A percentile compares a stretch with the other conserved stretches of the same genome.
phyloP scores from a whole-genome alignment of 1,284 basidiomycete genomes.

The Boletus semigastroideus region DNA sequence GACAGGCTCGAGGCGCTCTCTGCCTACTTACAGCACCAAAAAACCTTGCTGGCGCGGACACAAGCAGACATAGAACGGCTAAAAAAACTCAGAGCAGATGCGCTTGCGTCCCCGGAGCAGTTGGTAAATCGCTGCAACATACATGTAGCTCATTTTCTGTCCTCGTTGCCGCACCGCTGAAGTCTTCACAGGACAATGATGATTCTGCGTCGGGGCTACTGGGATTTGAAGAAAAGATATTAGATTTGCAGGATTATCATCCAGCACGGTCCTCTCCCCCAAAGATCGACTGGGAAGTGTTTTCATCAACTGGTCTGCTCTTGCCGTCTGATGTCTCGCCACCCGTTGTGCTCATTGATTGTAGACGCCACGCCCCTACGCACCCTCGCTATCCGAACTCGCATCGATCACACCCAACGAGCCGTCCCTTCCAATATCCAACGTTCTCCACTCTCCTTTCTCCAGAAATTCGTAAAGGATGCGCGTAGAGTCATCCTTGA shows the following conservation, averaged over 20 bases:
- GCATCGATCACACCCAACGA: conserved; percentile 37
- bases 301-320: conserved; percentile 32
- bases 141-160: conserved; percentile 32
- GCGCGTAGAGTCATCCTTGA: conserved; percentile 56
- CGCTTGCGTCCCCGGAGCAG: conserved; percentile 33
- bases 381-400: conserved; percentile 40
- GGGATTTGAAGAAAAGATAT: conserved; percentile 15
- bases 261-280: conserved; percentile 32
- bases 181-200: conserved; percentile 10
- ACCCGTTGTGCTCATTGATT: conserved; percentile 8
- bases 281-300: conserved; percentile 33
- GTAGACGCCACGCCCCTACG: conserved; percentile 47
- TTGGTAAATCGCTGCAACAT: conserved; percentile 31
- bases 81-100: conserved; percentile 41
- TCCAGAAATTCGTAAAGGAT: conserved; percentile 60
- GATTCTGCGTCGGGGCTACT: conserved; percentile 2
- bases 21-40: conserved; percentile 61
- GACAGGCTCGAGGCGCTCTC: conserved; percentile 64
- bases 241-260: conserved; percentile 38
- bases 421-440: conserved; percentile 41
- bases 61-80: conserved; percentile 60
- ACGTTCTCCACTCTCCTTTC: conserved; percentile 50
- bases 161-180: not conserved
- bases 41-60: conserved; percentile 53
- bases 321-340: not conserved